Base-by-base conservation (phyloP, 495 filamentous ascomycete species). In the Beverwykella pulmonaria region DNA sequence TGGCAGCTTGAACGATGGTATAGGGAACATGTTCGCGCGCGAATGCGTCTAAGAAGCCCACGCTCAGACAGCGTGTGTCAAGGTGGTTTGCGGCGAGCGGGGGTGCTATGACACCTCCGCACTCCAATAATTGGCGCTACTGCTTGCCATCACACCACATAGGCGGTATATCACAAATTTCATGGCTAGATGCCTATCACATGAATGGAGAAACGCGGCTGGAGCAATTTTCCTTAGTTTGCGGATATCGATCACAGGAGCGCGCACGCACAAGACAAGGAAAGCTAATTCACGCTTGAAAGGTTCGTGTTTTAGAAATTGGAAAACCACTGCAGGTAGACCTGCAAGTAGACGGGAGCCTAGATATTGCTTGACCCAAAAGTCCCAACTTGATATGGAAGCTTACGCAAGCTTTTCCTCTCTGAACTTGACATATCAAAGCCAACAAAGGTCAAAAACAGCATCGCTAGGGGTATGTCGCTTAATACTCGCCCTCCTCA, bases 401-500 rank as follows among this genome's bases (percentile, higher is more conserved):
- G 23, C 47, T 26, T 22, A 32, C 29, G 25, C 8, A 48, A 34
- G 9, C 39, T 3, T 4, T 44, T 44, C 17, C 39, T 3, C 8
- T 44, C 17, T n/a, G 6, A 39, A 26, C 19, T 41, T 8, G 15
- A 41, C 20, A 9, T 22, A n/a, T 39, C 3, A 34, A 36, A 56
- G 44, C 63, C 49, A 67, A 60, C 34, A 59, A 48, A 12, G 2
- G 62, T 34, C 50, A 50, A 41, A 25, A 26, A 44, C 27, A 32
- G 47, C 39, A 41, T 49, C 25, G 9, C 17, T 49, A 64, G 50
- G n/a, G 68, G 62, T 70, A 67, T 70, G 59, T 63, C 29, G 63
- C 67, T 67, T 85, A 95, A 77, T 93, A 93, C 79, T 93, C 90
- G 46, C 75, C 83, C 65, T 87, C 88, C 48, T 62, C 67, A 30